phyloP scores from a whole-genome alignment of 2,329 filamentous ascomycete genomes.

The Chrysoporthe puriensis region DNA sequence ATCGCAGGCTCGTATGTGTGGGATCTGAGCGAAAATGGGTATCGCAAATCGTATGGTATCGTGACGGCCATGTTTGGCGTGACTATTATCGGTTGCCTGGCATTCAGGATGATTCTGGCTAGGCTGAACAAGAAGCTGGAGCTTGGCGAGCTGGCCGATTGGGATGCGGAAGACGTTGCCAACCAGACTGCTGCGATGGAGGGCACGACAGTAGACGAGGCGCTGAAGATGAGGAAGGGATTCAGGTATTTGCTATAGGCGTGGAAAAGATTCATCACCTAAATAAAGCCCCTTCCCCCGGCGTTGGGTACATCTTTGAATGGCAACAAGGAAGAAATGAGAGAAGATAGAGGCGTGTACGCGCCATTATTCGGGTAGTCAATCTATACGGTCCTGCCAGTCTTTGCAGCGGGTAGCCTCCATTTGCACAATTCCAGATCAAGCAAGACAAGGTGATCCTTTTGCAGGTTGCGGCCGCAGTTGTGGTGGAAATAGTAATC shows the following conservation, averaged over 20 bases:
- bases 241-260: slow-evolving; percentile 31
- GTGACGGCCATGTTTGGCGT: slow-evolving; percentile 67
- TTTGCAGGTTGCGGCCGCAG: too few species aligned
- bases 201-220: slow-evolving; percentile 47
- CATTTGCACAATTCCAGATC: too few species aligned
- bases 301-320: not conserved
- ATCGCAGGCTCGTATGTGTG: slow-evolving; percentile 67
- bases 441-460: too few species aligned
- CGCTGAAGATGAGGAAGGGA: slow-evolving; percentile 42
- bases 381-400: too few species aligned
- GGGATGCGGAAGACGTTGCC: slow-evolving; percentile 44
- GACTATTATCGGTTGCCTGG: slow-evolving; percentile 56
- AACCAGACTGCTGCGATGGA: slow-evolving; percentile 45
- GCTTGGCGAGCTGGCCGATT: slow-evolving; percentile 42
- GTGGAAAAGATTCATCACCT: not conserved
- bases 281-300: not conserved
- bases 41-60: slow-evolving; percentile 66
- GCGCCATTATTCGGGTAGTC: too few species aligned
- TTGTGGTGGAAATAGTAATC: too few species aligned
- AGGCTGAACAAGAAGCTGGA: slow-evolving; percentile 53
- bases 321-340: not conserved
- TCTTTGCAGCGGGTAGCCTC: too few species aligned
- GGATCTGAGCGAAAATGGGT: slow-evolving; percentile 62
- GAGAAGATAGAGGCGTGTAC: too few species aligned
- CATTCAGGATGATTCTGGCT: slow-evolving; percentile 51